Base-by-base conservation (phyloP, 768 basidiomycete species). In the Panaeolus cyanescens region DNA sequence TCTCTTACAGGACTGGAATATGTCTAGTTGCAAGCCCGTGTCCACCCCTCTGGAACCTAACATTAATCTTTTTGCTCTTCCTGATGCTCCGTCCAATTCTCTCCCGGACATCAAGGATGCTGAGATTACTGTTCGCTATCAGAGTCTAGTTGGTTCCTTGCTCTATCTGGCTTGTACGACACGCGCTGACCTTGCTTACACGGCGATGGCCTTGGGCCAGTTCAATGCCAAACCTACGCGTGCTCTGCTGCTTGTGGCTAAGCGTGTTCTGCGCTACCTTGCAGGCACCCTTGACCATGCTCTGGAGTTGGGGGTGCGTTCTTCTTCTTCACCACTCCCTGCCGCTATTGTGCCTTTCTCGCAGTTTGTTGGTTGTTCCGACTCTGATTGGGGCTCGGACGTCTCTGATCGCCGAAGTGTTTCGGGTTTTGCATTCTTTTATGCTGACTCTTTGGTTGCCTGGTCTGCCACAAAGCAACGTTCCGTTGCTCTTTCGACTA, bases 1-100 rank as follows among this genome's bases (percentile, higher is more conserved):
- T 30, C 56, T 58, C n/a, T 39, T 58, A 7, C 36, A 32, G 19
- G 22, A 36, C 69, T 2, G 58, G 68, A 56, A 63, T 6, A 68
- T 78, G 62, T 28, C 64, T 13, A 68, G 74, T 54, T 67, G 66
- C 37, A 70, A 75, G n/a, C 70, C 73, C 0, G 68, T 74, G 17
- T 55, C 58, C 12, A 79, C 74, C 3, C 77, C 77, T 6, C 62
- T 79, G 39, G 65, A 70, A 40, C 67, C 71, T 17, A 66, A 63
- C 12, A 58, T 65, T 9, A 58, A 62, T 20, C 70, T 76, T 32
- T 62, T 66, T 1, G 61, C 56, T 30, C 55, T 55, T 4, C 66
- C 31, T 62, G 62, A 54, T 72, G 70, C 19, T 34, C 61, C 69
- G 32, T 20, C 53, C 30, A 64, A 64, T 34, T 71, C 73, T 19